Conservation (phyloP, 176 grass and related monocot species). For the Areca catechu region DNA sequence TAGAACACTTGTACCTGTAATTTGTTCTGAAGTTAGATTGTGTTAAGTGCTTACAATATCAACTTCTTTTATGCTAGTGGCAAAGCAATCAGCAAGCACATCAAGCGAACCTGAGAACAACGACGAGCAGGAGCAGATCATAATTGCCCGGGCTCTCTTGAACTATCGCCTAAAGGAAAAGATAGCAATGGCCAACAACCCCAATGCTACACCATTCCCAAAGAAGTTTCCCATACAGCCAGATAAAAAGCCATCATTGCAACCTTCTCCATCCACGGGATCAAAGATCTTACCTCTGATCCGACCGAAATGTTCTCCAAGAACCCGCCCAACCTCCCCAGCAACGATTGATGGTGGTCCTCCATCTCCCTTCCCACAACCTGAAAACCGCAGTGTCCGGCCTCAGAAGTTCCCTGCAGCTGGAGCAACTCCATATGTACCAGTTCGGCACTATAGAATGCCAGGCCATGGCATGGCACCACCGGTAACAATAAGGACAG, state of each 20-base stretch:
- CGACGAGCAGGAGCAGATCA: conserved; percentile 95
- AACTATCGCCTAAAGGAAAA: conserved; percentile 91
- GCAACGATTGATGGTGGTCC: conserved; percentile 27
- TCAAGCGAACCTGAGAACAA: conserved; percentile 73
- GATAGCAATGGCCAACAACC: conserved; percentile 86
- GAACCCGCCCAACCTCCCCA: conserved; percentile 46
- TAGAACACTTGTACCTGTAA: too few species aligned
- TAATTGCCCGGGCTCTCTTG: conserved; percentile 86
- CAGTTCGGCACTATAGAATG: conserved; percentile 56
- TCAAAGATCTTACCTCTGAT: conserved; percentile 95
- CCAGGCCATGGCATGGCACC: conserved; percentile 84
- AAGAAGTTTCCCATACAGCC: conserved; percentile 87
- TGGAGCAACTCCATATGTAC: conserved; percentile 83
- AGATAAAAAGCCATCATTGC: conserved; percentile 41
- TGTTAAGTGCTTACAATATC: conserved; percentile 13
- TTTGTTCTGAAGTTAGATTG: too few species aligned
- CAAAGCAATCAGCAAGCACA: conserved; percentile 48
- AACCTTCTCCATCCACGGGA: conserved; percentile 52
- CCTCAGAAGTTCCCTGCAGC: conserved; percentile 59
- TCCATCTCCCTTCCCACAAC: conserved; percentile 14
- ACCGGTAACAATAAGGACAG: conserved; percentile 83
- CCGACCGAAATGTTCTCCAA: conserved; percentile 54
- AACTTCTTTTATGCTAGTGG: conserved; percentile 46
- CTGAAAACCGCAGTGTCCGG: conserved; percentile 32
- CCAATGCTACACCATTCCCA: conserved; percentile 71